These are phyloP conservation scores for Circinella minor DNA, from an alignment of 371 early-diverging fungal species.

Conservation along the genomic window DNA sequence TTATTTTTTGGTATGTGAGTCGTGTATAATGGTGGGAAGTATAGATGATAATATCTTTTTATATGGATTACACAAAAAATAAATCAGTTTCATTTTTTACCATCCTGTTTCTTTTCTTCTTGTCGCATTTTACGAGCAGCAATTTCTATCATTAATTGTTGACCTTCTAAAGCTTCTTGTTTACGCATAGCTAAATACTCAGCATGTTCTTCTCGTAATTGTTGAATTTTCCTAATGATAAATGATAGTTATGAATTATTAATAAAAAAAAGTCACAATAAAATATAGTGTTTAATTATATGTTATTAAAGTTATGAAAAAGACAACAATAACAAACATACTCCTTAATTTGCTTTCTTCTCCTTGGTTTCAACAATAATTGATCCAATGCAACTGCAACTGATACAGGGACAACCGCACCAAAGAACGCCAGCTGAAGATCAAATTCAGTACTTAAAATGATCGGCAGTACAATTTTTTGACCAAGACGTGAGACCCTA, in stretches of 20 bases:
- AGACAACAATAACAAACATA: slow-evolving; percentile 31
- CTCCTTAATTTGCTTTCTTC: slow-evolving; percentile 64
- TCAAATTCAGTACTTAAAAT: slow-evolving; percentile 77
- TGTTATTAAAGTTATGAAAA: not conserved
- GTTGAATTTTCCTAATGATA: slow-evolving; percentile 62
- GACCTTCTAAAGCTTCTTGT: slow-evolving; percentile 81
- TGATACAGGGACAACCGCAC: slow-evolving; percentile 69
- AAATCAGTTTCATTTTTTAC: slow-evolving; percentile 15
- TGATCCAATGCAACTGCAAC: slow-evolving; percentile 71
- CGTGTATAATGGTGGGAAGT: not conserved
- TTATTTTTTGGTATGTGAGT: slow-evolving; percentile 2
- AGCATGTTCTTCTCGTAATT: slow-evolving; percentile 78
- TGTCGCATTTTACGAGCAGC: slow-evolving; percentile 69
- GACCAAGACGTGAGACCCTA: slow-evolving; percentile 84
- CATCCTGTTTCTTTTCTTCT: slow-evolving; percentile 71
- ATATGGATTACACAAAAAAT: not conserved
- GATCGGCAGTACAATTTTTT: slow-evolving; percentile 83
- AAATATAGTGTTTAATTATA: too few species aligned
- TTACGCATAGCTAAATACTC: slow-evolving; percentile 74
- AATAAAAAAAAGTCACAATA: too few species aligned
- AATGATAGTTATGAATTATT: not conserved
- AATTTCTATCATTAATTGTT: slow-evolving; percentile 70
- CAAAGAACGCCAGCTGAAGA: slow-evolving; percentile 67
- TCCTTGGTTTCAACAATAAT: slow-evolving; percentile 70
- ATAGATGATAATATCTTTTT: too few species aligned